Evolutionary conservation across 192 early-diverging fungal genomes (phyloP), one percentile per base, ranked within the genome.

Genomic region (Dissophora globulifera): DNA sequence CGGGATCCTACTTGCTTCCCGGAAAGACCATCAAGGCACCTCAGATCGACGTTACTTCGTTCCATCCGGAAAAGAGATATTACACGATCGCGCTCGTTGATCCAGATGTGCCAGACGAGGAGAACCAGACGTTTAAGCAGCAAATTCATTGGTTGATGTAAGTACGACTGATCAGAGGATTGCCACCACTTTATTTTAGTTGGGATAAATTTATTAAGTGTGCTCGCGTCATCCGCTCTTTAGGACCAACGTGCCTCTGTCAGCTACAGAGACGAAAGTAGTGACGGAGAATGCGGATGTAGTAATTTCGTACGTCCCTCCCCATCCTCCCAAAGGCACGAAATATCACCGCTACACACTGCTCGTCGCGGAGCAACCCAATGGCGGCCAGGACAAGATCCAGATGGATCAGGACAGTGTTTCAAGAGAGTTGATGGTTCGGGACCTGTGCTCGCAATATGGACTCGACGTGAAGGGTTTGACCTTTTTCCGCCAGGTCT

Each of bases 261-360:
- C 84, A 30, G 85, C 85, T 51, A 83, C 81, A 40, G 71, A 86
- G 69, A 51, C 68, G 22, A 50, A 66, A 6, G 32, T 76, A 20
- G 59, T 51, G 30, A 83, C 83, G 0, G 78, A 79, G 2, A 79
- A 58, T n/a, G 78, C 80, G 15, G 78, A 85, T 20, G 67, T 57
- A 31, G 59, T 83, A 17, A 63, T 92, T 31, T 66, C 82, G 1
- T 93, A 92, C 63, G 54, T 89, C 11, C 89, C 92, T 45, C 92
- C 92, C 57, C 92, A 93, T 62, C 92, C 92, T 19, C 88, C 89
- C 30, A 87, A 86, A 53, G 92, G 92, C 27, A 90, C 91, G 31
- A 87, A 87, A 55, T 84, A 82, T 57, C 92, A 93, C 56, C 87
- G 92, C 46, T 93, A 93, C 59, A 90, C 87, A 17, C 46, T 91